A percentile compares a stretch with the other conserved stretches of the same genome.
These are phyloP conservation scores for Eucalyptus marginata DNA, from an alignment of 345 rosid species.

Conservation along the genomic window DNA sequence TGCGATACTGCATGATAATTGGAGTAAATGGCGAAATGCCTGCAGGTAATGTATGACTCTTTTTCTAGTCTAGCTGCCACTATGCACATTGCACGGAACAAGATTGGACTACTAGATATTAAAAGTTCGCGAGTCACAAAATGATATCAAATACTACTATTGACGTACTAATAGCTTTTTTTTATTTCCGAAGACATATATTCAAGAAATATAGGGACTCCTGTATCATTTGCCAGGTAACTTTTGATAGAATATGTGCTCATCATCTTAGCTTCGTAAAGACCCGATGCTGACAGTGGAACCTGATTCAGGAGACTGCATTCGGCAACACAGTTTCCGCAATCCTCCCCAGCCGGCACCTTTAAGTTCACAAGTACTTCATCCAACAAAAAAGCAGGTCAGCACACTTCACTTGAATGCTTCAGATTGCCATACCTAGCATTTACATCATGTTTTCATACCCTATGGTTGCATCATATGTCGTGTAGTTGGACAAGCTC, in stretches of 20 bases:
- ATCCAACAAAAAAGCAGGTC: constrained; percentile 22
- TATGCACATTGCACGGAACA: neutral
- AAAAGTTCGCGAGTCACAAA: neutral
- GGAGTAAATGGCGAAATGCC: neutral
- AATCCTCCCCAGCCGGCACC: constrained; percentile 8
- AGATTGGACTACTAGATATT: neutral
- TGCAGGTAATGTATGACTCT: neutral
- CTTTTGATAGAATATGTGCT: neutral
- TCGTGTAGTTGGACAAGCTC: neutral
- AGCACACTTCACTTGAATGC: neutral
- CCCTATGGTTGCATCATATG: neutral
- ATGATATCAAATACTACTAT: neutral
- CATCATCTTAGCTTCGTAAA: neutral
- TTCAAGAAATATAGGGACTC: neutral
- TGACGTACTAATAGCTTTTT: neutral
- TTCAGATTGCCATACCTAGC: neutral
- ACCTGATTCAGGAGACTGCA: constrained; percentile 14
- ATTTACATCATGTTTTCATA: neutral
- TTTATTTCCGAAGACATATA: neutral
- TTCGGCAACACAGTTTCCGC: constrained; percentile 11
- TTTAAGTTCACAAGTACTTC: constrained; percentile 20
- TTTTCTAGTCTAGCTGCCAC: neutral
- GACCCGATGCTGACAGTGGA: neutral
- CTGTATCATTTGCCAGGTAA: neutral
- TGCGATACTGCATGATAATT: neutral